Percentiles rank a stretch among this genome's conserved stretches.
Evolutionary conservation across 495 filamentous ascomycete genomes (phyloP).

Genomic region (Penicillium desertorum): DNA sequence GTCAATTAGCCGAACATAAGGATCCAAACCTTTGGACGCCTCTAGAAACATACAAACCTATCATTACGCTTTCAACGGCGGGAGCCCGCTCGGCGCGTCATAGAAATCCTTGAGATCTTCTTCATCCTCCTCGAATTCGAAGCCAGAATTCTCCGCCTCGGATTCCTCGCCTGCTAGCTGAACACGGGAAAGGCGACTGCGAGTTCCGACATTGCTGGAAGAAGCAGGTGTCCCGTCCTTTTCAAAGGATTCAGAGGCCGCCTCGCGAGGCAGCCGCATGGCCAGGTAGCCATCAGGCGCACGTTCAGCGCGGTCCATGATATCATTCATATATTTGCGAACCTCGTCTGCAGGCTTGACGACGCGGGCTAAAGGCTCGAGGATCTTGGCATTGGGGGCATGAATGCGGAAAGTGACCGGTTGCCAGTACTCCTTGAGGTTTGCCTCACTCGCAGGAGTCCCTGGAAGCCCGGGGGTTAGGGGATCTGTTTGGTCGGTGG

Average conservation of each 20-base stretch:
- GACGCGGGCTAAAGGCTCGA: slow-evolving; percentile 74
- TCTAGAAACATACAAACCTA: neutral
- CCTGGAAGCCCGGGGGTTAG: slow-evolving; percentile 8
- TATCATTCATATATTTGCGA: slow-evolving; percentile 74
- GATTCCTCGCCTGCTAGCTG: slow-evolving; percentile 38
- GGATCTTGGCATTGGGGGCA: slow-evolving; percentile 57
- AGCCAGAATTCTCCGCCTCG: slow-evolving; percentile 33
- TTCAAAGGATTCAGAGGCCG: slow-evolving; percentile 28
- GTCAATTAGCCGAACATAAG: neutral
- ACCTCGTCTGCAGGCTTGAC: slow-evolving; percentile 79
- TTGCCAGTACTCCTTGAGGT: slow-evolving; percentile 77
- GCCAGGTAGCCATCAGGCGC: slow-evolving; percentile 68
- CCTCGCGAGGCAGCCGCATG: slow-evolving; percentile 59
- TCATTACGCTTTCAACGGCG: slow-evolving; percentile 31
- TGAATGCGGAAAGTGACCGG: slow-evolving; percentile 80
- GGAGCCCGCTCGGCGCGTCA: slow-evolving; percentile 38
- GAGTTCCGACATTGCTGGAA: slow-evolving; percentile 16
- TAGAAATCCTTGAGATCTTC: slow-evolving; percentile 48
- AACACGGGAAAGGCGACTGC: slow-evolving; percentile 29
- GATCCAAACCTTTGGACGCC: neutral
- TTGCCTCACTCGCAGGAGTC: slow-evolving; percentile 20
- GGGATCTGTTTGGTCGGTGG: slow-evolving; percentile 21
- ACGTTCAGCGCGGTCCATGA: slow-evolving; percentile 73
- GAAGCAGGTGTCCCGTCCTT: slow-evolving; percentile 32
- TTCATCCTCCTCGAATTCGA: slow-evolving; percentile 40